Conservation (phyloP, 495 filamentous ascomycete genomes). For the Xylaria venustula region DNA sequence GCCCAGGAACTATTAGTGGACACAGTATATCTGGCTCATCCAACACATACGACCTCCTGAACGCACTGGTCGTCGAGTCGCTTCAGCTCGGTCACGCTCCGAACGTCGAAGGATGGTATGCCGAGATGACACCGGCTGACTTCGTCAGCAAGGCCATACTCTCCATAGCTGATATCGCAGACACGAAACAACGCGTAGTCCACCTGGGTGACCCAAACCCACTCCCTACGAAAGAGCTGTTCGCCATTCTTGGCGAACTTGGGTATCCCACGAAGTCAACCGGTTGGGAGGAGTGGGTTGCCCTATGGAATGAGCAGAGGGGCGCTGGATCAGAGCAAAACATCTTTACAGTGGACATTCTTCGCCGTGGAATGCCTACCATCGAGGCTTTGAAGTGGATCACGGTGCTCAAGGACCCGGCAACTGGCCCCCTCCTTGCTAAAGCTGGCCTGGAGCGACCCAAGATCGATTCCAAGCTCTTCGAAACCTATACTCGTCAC, state of each 20-base stretch:
- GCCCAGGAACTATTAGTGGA: slow-evolving; percentile 63
- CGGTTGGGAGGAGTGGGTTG: slow-evolving; percentile 62
- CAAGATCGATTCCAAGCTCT: slow-evolving; percentile 56
- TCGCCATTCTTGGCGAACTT: slow-evolving; percentile 55
- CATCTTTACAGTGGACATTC: slow-evolving; percentile 64
- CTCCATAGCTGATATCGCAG: slow-evolving; percentile 54
- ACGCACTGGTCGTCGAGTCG: slow-evolving; percentile 65
- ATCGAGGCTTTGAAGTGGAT: slow-evolving; percentile 53
- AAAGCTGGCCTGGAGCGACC: slow-evolving; percentile 52
- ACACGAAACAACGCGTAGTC: slow-evolving; percentile 55
- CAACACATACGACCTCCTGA: slow-evolving; percentile 66
- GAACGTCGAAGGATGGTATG: slow-evolving; percentile 64
- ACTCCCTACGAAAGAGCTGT: slow-evolving; percentile 53
- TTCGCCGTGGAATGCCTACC: slow-evolving; percentile 66
- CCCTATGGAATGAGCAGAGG: slow-evolving; percentile 59
- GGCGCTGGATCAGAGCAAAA: slow-evolving; percentile 57
- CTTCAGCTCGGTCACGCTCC: slow-evolving; percentile 61
- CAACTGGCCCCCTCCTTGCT: slow-evolving; percentile 53
- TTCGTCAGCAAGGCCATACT: slow-evolving; percentile 66
- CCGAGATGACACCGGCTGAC: slow-evolving; percentile 72
- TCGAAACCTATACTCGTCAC: slow-evolving; percentile 65
- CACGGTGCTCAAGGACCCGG: slow-evolving; percentile 60
- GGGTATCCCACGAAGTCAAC: slow-evolving; percentile 61
- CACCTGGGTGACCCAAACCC: slow-evolving; percentile 68
- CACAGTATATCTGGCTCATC: slow-evolving; percentile 62